These are phyloP conservation scores for Solanum arcanum DNA, from an alignment of 257 asterid genomes.

Conservation along the genomic window DNA sequence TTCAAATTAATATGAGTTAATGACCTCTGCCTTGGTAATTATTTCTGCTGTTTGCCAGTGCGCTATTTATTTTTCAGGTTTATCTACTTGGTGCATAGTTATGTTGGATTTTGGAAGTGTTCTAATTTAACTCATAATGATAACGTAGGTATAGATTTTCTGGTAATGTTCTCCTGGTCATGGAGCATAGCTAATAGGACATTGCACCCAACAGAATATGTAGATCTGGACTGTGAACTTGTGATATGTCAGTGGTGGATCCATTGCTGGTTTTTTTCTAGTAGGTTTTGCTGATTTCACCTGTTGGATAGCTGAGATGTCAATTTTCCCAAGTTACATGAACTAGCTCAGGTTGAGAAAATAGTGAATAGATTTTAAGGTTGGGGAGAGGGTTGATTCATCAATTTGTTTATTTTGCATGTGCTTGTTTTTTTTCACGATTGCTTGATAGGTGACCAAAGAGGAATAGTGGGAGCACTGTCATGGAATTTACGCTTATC, in stretches of 20 bases:
- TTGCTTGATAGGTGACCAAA: background rate
- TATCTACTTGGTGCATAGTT: background rate
- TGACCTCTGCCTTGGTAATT: background rate
- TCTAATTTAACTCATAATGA: background rate
- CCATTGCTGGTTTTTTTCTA: background rate
- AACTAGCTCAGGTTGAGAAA: background rate
- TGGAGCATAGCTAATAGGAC: background rate
- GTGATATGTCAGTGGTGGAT: background rate
- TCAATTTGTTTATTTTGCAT: background rate
- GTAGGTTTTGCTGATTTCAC: background rate
- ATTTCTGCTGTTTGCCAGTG: background rate
- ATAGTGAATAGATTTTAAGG: background rate
- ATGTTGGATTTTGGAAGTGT: background rate
- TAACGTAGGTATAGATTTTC: background rate
- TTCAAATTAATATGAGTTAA: background rate
- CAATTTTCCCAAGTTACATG: background rate
- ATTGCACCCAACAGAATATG: background rate
- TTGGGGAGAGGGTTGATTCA: background rate
- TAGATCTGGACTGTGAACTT: background rate
- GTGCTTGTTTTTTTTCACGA: background rate
- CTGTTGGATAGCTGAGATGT: background rate
- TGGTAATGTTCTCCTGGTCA: background rate
- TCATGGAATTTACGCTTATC: background rate
- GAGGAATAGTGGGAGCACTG: background rate
- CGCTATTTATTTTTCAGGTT: background rate